A percentile compares a stretch with the other conserved stretches of the same genome.
Evolutionary conservation across 164 flowering plant species (phyloP).

Genomic region (Tetracentron sinense): DNA sequence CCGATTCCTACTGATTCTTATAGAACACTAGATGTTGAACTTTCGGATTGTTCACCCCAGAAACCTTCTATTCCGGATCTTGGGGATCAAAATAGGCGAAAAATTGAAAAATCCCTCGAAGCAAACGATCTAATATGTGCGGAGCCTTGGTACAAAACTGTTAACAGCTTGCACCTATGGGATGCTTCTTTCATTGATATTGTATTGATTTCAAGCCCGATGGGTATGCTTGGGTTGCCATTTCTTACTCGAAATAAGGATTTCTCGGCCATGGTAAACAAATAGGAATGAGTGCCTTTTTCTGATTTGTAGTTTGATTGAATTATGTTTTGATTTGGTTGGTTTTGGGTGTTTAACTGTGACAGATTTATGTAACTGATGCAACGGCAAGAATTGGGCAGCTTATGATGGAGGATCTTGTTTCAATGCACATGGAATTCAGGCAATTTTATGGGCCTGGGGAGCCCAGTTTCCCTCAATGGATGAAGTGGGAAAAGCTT

Average conservation of each 20-base stretch:
- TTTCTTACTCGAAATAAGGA: constrained; percentile 55
- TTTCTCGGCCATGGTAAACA: constrained; percentile 70
- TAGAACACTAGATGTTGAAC: constrained; percentile 10
- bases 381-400: constrained; percentile 65
- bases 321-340: constrained; percentile 7
- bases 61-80: constrained; percentile 9
- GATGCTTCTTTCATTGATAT: constrained; percentile 65
- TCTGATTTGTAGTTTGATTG: not conserved
- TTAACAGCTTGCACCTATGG: constrained; percentile 56
- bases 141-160: constrained; percentile 76
- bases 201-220: constrained; percentile 71
- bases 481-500: constrained; percentile 76
- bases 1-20: constrained; percentile 40
- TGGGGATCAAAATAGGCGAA: constrained; percentile 31
- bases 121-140: constrained; percentile 42
- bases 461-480: constrained; percentile 42
- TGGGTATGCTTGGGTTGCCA: constrained; percentile 92
- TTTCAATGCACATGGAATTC: constrained; percentile 72
- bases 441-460: constrained; percentile 69
- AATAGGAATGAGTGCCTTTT: not conserved
- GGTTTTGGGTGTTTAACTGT: constrained; percentile 6
- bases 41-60: constrained; percentile 1
- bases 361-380: constrained; percentile 78
- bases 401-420: constrained; percentile 85
- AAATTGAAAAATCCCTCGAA: constrained; percentile 35